phyloP scores from a whole-genome alignment of 129 eudicot species.

The Calendula officinalis region DNA sequence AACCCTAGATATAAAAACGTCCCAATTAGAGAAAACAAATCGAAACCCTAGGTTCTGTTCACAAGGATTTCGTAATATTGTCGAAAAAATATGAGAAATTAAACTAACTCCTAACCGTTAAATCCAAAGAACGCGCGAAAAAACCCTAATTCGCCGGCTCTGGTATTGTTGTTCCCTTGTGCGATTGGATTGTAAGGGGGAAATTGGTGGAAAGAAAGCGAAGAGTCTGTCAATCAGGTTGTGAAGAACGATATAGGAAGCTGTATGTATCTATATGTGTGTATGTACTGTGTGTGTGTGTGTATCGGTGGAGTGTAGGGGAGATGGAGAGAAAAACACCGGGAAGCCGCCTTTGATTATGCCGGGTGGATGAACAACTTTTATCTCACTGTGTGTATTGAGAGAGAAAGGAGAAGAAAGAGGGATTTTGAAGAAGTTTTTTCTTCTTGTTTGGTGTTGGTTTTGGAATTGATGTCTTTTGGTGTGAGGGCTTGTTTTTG shows the following conservation, averaged over 20 bases:
- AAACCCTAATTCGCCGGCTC: conserved; percentile 37
- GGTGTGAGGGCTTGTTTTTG: background rate
- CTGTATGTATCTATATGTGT: conserved; percentile 1
- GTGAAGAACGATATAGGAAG: conserved; percentile 7
- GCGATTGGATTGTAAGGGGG: conserved; percentile 21
- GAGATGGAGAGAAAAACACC: conserved; percentile 24
- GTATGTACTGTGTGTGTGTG: conserved; percentile 14
- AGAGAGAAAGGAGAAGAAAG: conserved; percentile 9
- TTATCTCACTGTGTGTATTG: conserved; percentile 27
- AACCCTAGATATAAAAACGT: conserved; percentile 40
- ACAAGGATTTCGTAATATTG: conserved; percentile 10
- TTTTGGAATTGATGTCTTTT: conserved; percentile 28
- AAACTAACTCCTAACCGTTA: conserved; percentile 16
- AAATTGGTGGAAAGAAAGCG: conserved; percentile 17
- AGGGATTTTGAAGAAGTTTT: conserved; percentile 18
- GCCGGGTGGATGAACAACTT: conserved; percentile 33
- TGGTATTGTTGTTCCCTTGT: conserved; percentile 2
- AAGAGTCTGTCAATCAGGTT: conserved; percentile 21
- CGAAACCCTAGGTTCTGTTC: conserved; percentile 36
- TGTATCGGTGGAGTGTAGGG: conserved; percentile 18
- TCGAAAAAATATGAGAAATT: conserved; percentile 3
- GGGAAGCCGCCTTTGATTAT: conserved; percentile 29
- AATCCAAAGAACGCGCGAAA: conserved; percentile 15
- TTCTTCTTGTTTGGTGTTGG: conserved; percentile 30
- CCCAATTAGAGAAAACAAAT: conserved; percentile 2